Base-by-base conservation (phyloP, 176 grass and related monocot species). In the Cenchrus americanus region DNA sequence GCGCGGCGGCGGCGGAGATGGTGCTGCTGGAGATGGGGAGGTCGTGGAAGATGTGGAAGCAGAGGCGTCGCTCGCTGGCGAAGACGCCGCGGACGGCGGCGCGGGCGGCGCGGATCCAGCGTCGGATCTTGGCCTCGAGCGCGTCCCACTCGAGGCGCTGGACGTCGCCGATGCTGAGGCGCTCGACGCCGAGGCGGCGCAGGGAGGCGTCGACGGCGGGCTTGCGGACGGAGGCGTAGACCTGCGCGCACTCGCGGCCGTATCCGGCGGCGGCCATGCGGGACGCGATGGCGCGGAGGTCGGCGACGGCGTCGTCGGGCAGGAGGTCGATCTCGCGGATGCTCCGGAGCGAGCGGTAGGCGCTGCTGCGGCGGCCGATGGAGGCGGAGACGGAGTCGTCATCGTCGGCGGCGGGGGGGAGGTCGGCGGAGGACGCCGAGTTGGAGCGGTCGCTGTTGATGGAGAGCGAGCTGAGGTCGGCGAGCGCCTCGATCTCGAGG, bases 241-340 rank as follows among this genome's bases (percentile, higher is more conserved):
- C 90, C 79, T 98, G 89, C 24, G 86, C 78, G 57, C 86, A 98
- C 91, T 98, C 96, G 66, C 96, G 96, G 80, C 87, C 93, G 77
- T 95, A 98, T 1, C 96, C 93, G 14, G 91, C 87, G 21, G 87
- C 84, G 15, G 90, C 82, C 96, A 98, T 98, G 67, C 88, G 86
- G 50, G 81, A 92, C 1, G 92, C 90, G 59, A 98, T 93, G 66
- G 83, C 82, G 65, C 92, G 82, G 53, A 98, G 87, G 83, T 98
- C 95, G 0, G 90, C 79, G 51, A 98, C 86, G 65, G 93, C 96
- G 22, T 98, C 93, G 34, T 86, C 79, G 14, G 96, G 96, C 10
- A 98, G 80, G 70, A 98, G 93, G 75, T 98, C 96, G 80, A 98
- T 92, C 86, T 98, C 92, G 54, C 91, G 89, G 65, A 98, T 92